Base-by-base conservation (phyloP, 495 filamentous ascomycete species). In the Hypoxylon rickii region DNA sequence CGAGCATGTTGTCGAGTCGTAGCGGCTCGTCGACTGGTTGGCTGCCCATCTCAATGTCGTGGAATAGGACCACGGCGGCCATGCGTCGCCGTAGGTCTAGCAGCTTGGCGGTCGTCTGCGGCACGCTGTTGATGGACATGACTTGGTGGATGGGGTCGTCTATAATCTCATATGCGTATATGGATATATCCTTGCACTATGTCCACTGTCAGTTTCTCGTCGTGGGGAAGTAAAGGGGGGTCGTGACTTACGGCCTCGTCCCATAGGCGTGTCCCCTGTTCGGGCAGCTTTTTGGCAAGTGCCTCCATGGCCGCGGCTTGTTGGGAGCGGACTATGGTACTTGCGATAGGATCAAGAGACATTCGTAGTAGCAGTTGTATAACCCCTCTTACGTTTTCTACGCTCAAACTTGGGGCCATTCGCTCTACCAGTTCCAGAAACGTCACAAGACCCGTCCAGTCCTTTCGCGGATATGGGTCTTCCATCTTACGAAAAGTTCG, bases 31-130 rank as follows among this genome's bases (percentile, higher is more conserved):
- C 69, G 5, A 78, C 69, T 0, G 70, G 52, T 20, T 76, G 71
- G 21, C 69, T 69, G 11, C 83, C 71, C 11, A 80, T 73, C 1
- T 67, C 49, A 2, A 70, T 58, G 51, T 85, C 78, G 18, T 75
- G 64, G 55, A 89, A 85, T 53, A 90, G 72, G 62, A 86, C 92
- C 15, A 84, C 76, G 29, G 89, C 72, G 1, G 90, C 89, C 8
- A 97, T 80, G n/a, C 87, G 80, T 24, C 85, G 81, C 32, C 87
- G 80, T 34, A 96, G 73, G 21, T 85, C 74, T 39, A 86, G 78
- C 16, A 85, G 73, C 50, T 81, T 74, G 1, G 77, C 65, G 6
- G 76, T 77, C 6, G 72, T 76, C 12, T 78, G 76, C 3, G 86
- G 73, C 21, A 90, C 78, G 45, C 80, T 73, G 13, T 78, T 77